Base-by-base conservation (phyloP, 768 basidiomycete genomes). In the Boletales sp. region DNA sequence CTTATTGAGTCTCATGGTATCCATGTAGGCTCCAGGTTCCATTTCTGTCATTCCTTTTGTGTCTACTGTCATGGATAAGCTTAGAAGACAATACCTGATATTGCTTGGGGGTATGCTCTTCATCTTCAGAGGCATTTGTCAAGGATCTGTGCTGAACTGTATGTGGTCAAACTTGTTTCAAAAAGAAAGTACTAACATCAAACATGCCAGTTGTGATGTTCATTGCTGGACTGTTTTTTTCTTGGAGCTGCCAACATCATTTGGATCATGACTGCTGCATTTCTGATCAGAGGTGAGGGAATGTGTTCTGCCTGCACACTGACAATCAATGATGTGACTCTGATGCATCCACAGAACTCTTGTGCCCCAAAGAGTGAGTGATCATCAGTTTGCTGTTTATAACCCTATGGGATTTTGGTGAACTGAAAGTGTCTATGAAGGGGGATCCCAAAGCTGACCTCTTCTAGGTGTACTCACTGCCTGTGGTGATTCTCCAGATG, bases 401-500 rank as follows among this genome's bases (percentile, higher is more conserved):
- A 3, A 13, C 8, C 5, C 21, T 18, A 14, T 61, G 19, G 5
- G 32, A 46, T 11, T 3, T 60, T 3, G 59, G 60, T 58, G 36
- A 41, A 15, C 30, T 18, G 17, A 39, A 17, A 37, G 21, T 25
- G 0, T 33, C 13, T n/a, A 19, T 4, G 1, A 13, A 12, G 0
- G 7, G 13, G 19, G 14, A 31, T n/a, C 11, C 0, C 30, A 10
- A 33, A 2, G 8, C 28, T 52, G 2, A 13, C 52, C 28, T 12
- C 3, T 31, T 8, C 3, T 14, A 61, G 59, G 59, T 13, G 21
- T 56, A 28, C 4, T 62, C 4, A 34, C 21, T 17, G 81, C 82
- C 81, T 13, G 79, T 74, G 3, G 47, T 53, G 10, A 87, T 83
- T 0, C 77, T 85, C 31, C 80, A 81, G 7, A 86, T 86, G 0